A percentile compares a stretch with the other conserved stretches of the same genome.
Conservation (phyloP, 2,329 filamentous ascomycete species). For the Trichoderma atroviride region DNA sequence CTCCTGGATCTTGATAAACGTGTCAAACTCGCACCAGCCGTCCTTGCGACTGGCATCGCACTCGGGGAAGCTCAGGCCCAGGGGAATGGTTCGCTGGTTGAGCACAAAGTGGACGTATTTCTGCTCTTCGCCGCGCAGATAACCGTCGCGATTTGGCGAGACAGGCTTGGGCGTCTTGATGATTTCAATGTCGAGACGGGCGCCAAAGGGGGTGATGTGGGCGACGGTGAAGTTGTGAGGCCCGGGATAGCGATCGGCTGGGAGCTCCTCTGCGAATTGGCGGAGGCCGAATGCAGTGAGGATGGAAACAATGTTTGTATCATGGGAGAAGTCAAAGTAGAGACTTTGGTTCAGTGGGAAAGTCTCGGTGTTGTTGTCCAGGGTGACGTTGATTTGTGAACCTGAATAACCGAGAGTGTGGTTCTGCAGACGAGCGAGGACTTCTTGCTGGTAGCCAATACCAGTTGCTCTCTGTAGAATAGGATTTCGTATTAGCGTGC, state of each 20-base stretch:
- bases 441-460: constrained; percentile 72
- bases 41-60: constrained; percentile 66
- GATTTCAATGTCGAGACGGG: constrained; percentile 72
- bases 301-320: constrained; percentile 72
- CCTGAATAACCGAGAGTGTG: constrained; percentile 62
- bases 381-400: constrained; percentile 68
- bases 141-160: constrained; percentile 56
- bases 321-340: constrained; percentile 79
- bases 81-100: constrained; percentile 72
- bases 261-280: constrained; percentile 66
- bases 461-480: constrained; percentile 63
- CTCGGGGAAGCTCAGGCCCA: constrained; percentile 66
- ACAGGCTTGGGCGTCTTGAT: constrained; percentile 69
- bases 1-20: constrained; percentile 66
- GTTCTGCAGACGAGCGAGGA: constrained; percentile 69
- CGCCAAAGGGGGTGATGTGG: constrained; percentile 71
- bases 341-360: constrained; percentile 75
- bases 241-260: constrained; percentile 56
- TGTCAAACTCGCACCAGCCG: constrained; percentile 75
- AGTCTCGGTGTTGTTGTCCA: constrained; percentile 67
- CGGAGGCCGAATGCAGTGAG: constrained; percentile 72
- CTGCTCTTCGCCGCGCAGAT: constrained; percentile 57
- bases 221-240: constrained; percentile 66
- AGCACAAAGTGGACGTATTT: constrained; percentile 74
- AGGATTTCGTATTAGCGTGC: neutral